Evolutionary conservation across 495 filamentous ascomycete species (phyloP), one percentile per base, ranked within the genome.

Genomic region (Podospora didyma): DNA sequence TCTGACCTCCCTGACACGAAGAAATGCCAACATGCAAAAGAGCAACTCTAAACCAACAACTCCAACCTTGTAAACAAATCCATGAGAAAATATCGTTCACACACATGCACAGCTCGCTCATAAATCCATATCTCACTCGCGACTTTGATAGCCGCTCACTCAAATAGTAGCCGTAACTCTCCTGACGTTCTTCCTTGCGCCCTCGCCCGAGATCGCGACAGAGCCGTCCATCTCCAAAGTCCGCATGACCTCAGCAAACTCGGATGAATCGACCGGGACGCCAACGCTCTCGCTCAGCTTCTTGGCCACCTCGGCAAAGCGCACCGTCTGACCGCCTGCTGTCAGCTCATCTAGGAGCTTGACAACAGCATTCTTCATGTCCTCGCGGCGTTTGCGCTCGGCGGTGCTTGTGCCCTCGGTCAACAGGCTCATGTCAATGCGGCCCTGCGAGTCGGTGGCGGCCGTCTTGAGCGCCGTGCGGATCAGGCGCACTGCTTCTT

Each of bases 391-490:
- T 60, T 87, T 83, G 34, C 93, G 75, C 72, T 97, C 95, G 31
- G 83, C 85, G 2, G 89, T 86, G 59, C 88, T 90, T 10, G 89
- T 93, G 12, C 94, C 94, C 62, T 96, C 95, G 2, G 91, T 96
- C 46, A 99, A 76, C 54, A 99, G 75, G 53, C 88, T 86, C 94
- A 99, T 97, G 65, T 99, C 94, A 64, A 99, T 97, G 53, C 96
- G 76, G 37, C 94, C 94, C 31, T 96, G 96, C 1, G 90, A 70
- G 70, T 99, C 94, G 0, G 94, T 99, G 7, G 94, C 94, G 0
- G 92, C 88, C 63, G 95, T 92, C 79, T 99, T 97, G 65, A 99
- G 86, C n/a, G 94, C 94, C 0, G 85, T 86, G 62, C 89, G 87
- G 73, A 97, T 98, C 52, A 98, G 78, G 11, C 94, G 86, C 12